Evolutionary conservation across 352 stramenopile species (phyloP), one percentile per base, ranked within the genome.

Genomic region (Pythium pyrilobum): DNA sequence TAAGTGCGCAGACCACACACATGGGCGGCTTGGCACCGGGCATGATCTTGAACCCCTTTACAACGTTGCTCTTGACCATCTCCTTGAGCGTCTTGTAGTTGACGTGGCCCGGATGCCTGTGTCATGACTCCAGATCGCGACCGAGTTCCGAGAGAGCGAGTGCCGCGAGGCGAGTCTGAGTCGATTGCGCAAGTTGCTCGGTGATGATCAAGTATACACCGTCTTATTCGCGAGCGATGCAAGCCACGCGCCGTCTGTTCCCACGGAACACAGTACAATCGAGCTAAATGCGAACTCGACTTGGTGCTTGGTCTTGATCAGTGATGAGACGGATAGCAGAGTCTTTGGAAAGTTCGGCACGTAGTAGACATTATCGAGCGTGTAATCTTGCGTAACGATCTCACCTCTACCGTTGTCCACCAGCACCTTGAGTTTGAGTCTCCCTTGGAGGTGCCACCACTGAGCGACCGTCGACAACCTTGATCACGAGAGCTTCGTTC

Each of bases 361-460:
- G 36, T 38, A 45, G 25, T 56, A 56, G 10, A 56, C 49, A 28
- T 56, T 49, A 13, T 56, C 28, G n/a, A 56, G 4, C 24, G 20
- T n/a, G 12, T 49, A 38, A 1, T 56, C 49, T 31, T n/a, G 37
- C 5, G 20, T 23, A 25, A 4, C 13, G 28, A 13, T 18, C 1
- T 16, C 10, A 3, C 49, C 38, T 4, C 25, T 34, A 1, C 37
- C 20, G 29, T 48, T 20, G 29, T 47, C 49, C 12, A 48, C 38
- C 12, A 56, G 5, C 9, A 33, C 38, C 28, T 41, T 38, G 23
- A 56, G 4, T n/a, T 21, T 49, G 12, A 36, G 5, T 20, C 15
- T 48, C n/a, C n/a, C n/a, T n/a, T n/a, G n/a, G n/a, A n/a, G n/a
- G n/a, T 13, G 39, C 50, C 15, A 57, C 38, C 4, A 57, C 40